These are phyloP conservation scores for Bipolaris sorokiniana DNA, from an alignment of 2,329 filamentous ascomycete species.

Conservation along the genomic window DNA sequence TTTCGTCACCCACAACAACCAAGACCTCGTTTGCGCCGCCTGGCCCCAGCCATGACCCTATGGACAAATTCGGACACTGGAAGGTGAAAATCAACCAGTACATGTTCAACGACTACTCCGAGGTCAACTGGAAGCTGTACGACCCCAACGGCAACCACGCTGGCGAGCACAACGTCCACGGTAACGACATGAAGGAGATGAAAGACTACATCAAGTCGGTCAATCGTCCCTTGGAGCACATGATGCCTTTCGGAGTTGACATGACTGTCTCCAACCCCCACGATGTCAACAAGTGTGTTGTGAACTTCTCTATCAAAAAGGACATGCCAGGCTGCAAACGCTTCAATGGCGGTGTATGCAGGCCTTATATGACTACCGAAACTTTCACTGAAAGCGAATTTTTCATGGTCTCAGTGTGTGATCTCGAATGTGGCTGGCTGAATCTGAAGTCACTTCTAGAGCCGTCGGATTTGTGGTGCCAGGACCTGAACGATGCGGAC, in stretches of 20 bases:
- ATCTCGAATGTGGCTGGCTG: background rate
- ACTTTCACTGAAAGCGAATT: slow-evolving; percentile 8
- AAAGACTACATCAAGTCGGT: slow-evolving; percentile 9
- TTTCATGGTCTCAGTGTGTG: slow-evolving; percentile 12
- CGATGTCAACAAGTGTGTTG: slow-evolving; percentile 4
- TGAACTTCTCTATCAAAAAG: slow-evolving; percentile 16
- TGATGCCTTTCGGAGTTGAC: slow-evolving; percentile 16
- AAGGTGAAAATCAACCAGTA: slow-evolving; percentile 15
- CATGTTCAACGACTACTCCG: slow-evolving; percentile 16
- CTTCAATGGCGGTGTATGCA: background rate
- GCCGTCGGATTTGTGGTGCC: slow-evolving; percentile 13
- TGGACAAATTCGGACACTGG: slow-evolving; percentile 22
- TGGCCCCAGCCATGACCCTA: slow-evolving; percentile 1
- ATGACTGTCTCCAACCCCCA: slow-evolving; percentile 1
- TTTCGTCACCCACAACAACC: background rate
- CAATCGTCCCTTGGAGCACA: slow-evolving; percentile 11
- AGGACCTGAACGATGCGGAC: slow-evolving; percentile 14
- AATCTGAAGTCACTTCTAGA: background rate
- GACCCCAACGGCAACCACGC: slow-evolving; percentile 24
- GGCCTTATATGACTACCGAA: slow-evolving; percentile 16
- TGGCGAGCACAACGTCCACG: slow-evolving; percentile 1
- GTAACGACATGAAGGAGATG: background rate
- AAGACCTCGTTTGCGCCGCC: slow-evolving; percentile 1
- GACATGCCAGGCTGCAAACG: slow-evolving; percentile 7
- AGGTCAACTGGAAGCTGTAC: slow-evolving; percentile 22